Evolutionary conservation across 768 basidiomycete genomes (phyloP).

Genomic region (Rhizopogon vinicolor): DNA sequence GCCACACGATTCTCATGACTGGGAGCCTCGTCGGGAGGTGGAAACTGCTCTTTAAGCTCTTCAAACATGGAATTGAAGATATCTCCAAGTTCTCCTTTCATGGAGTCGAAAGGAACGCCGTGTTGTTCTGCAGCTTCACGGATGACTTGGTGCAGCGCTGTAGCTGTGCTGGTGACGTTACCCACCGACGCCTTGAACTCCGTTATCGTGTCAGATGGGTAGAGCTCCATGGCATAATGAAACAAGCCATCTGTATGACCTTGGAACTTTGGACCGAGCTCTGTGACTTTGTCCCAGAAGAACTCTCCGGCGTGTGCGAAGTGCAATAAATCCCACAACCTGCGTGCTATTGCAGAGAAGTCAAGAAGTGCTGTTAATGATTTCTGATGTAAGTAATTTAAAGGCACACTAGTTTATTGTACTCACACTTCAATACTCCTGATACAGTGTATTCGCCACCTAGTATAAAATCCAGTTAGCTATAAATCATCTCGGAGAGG

Average conservation of each 20-base stretch:
- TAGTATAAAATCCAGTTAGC: not conserved
- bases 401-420: not conserved
- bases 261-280: not conserved
- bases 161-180: not conserved
- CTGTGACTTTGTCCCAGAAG: too few species aligned
- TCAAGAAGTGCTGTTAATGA: not conserved
- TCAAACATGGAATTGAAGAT: constrained; percentile 13
- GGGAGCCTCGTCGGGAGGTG: constrained; percentile 26
- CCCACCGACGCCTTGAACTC: not conserved
- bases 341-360: not conserved
- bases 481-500: not conserved
- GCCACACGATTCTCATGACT: constrained; percentile 20
- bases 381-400: not conserved
- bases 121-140: not conserved
- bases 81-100: constrained; percentile 15
- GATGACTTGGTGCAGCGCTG: not conserved
- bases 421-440: not conserved
- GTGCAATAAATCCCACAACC: not conserved
- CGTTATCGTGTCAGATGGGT: not conserved
- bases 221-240: not conserved
- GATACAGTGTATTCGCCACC: too few species aligned
- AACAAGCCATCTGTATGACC: not conserved
- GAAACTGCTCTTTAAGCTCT: constrained; percentile 22
- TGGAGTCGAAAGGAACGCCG: constrained; percentile 7
- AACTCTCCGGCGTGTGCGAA: not conserved